Base-by-base conservation (phyloP, 768 basidiomycete species). In the Pleurotus pulmonarius region DNA sequence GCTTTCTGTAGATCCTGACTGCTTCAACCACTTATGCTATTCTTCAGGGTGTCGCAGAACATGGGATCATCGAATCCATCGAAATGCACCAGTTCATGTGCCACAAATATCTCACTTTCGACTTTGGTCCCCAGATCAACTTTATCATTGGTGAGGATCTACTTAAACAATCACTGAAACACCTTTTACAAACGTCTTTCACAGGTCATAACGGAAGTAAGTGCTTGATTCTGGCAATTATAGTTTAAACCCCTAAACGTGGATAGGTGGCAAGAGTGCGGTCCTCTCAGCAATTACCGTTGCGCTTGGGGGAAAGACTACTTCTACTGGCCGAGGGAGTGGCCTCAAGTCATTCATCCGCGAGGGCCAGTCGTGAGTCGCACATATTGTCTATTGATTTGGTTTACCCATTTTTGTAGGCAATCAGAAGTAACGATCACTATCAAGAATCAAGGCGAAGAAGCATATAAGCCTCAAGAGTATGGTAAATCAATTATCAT, bases 51-150 rank as follows among this genome's bases (percentile, higher is more conserved):
- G 77, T 91, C 46, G 91, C 94, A 4, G 88, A 95, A 49, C 83
- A 87, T 63, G 96, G 95, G 4, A 87, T 98, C 61, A 90, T 98
- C 58, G 88, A 92, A 63, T 78, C 80, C 34, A 82, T 97, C 43
- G 88, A 94, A 65, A 85, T 93, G 83, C 80, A 85, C 65, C 88
- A 98, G 66, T 98, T 98, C 73, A 96, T 98, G 94, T 97, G 94
- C 70, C 95, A 98, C 73, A 81, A 85, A 67, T 86, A 80, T 70
- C 77, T 94, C 45, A 86, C 80, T 1, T 92, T 97, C 70, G 79
- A 81, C 2, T 93, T 98, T 60, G 93, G 94, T 0, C 88, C 90
- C 7, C 92, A 95, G 69, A 91, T 99, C 66, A 99, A 98, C 72
- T 98, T 98, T 66, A 91, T 99, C 62, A 96, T 96, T 39, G 94